Conservation (phyloP, 305 asterid genomes). For the Fraxinus xanthoxyloides region DNA sequence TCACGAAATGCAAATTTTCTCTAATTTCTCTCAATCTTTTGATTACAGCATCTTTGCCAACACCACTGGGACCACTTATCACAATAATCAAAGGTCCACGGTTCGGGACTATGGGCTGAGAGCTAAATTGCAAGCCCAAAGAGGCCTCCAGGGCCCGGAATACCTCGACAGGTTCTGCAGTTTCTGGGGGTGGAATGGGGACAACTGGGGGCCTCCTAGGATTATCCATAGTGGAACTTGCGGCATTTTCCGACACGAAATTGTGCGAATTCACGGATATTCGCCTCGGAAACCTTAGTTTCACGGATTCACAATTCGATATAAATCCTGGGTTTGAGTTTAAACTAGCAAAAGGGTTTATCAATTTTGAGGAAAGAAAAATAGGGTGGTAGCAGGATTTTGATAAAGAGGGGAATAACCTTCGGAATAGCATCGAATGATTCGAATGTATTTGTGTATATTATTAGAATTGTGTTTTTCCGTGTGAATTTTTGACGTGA, state of each 20-base stretch:
- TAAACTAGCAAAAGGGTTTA: conserved; percentile 34
- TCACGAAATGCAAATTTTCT: conserved; percentile 75
- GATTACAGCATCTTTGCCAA: conserved; percentile 79
- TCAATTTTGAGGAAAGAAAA: conserved; percentile 33
- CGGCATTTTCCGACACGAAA: conserved; percentile 29
- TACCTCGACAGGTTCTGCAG: conserved; percentile 52
- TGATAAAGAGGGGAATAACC: conserved; percentile 49
- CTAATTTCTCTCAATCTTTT: conserved; percentile 67
- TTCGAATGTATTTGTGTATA: background rate
- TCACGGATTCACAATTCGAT: conserved; percentile 30
- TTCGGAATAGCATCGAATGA: conserved; percentile 63
- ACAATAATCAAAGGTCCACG: conserved; percentile 75
- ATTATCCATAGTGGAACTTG: conserved; percentile 49
- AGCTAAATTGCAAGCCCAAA: conserved; percentile 62
- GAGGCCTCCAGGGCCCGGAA: conserved; percentile 77
- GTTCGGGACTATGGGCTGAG: conserved; percentile 55
- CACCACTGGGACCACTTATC: conserved; percentile 90
- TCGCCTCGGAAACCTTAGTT: conserved; percentile 30
- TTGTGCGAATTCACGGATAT: conserved; percentile 26
- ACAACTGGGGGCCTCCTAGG: conserved; percentile 42
- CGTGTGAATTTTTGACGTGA: background rate
- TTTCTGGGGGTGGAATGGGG: conserved; percentile 54
- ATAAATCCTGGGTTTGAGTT: conserved; percentile 21
- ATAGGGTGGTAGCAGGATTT: conserved; percentile 48
- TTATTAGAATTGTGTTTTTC: background rate